Evolutionary conservation across 2,329 filamentous ascomycete genomes (phyloP), one percentile per base, ranked within the genome.

Genomic region (Fusarium austroafricanum): DNA sequence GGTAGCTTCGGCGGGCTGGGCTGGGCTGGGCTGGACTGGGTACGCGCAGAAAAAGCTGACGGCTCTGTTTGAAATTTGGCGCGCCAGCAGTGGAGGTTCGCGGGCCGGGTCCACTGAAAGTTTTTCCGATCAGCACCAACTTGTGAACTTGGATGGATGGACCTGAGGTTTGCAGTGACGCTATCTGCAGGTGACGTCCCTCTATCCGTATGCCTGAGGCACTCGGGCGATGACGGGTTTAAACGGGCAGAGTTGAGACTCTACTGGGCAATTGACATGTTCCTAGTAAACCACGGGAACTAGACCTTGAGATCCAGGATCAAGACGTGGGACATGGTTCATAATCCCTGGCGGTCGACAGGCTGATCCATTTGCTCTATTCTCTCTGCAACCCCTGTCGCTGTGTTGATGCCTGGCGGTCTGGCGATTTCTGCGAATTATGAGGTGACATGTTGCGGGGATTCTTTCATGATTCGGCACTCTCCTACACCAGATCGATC

Each of bases 11-110:
- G 71, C 75, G 65, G 75, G 73, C 73, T 60, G 57, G 57, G 35
- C 55, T 51, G 26, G 49, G 29, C 52, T 31, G 29, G 10, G 29
- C 29, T 29, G 28, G 73, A 12, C 31, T 75, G 73, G 67, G 68
- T 65, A 71, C 70, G 72, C 75, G 75, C 76, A 75, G 73, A 76
- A 74, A 77, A 77, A 73, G 74, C 74, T 74, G 75, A 72, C 73
- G 65, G 69, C 58, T 67, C 55, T 64, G 55, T 63, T 67, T 50
- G 73, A 76, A 75, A 75, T 76, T 76, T 76, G 70, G 73, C 73
- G 69, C 72, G 66, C 68, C 58, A 65, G 55, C 65, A 61, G 54
- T 64, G 61, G 61, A 49, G 56, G 49, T 56, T 54, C 44, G 39
- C 55, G 50, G 59, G 62, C 61, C 57, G 67, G 62, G 37, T 64